Percentiles rank a stretch among this genome's conserved stretches.
phyloP scores from a whole-genome alignment of 345 rosid genomes.

The Triadica sebifera region DNA sequence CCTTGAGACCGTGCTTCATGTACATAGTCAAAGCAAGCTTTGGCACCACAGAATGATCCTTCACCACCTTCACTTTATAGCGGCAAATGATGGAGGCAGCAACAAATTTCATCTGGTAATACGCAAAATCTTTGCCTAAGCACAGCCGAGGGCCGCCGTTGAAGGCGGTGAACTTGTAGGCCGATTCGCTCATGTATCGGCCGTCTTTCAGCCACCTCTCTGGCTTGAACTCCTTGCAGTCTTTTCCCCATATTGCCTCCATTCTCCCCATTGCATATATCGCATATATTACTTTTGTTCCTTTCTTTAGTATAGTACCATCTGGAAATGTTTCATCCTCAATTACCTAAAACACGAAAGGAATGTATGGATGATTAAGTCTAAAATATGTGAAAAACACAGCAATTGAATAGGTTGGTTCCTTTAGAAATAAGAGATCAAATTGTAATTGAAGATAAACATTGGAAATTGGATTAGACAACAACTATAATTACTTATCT shows the following conservation, averaged over 20 bases:
- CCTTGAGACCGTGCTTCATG: constrained; percentile 78
- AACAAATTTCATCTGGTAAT: constrained; percentile 79
- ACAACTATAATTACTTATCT: too few species aligned
- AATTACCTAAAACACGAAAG: constrained; percentile 21
- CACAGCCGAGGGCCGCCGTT: constrained; percentile 94
- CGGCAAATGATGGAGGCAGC: constrained; percentile 73
- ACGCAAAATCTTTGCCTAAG: constrained; percentile 90
- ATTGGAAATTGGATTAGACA: too few species aligned
- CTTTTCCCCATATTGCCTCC: constrained; percentile 92
- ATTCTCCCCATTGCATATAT: constrained; percentile 92
- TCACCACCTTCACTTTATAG: constrained; percentile 53
- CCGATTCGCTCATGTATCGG: constrained; percentile 74
- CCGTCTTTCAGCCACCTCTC: constrained; percentile 91
- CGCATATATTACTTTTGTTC: constrained; percentile 84
- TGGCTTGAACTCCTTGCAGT: constrained; percentile 76
- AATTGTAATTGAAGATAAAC: too few species aligned
- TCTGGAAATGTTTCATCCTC: constrained; percentile 86
- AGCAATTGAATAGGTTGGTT: too few species aligned
- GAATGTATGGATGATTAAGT: too few species aligned
- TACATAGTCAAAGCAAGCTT: constrained; percentile 92
- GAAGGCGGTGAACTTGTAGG: constrained; percentile 90
- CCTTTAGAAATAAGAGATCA: too few species aligned
- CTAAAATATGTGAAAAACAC: constrained; percentile 25
- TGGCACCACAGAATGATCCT: constrained; percentile 53
- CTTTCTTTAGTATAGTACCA: constrained; percentile 77